Evolutionary conservation across 2,329 filamentous ascomycete species (phyloP).

Genomic region (Pseudodiploospora longispora): DNA sequence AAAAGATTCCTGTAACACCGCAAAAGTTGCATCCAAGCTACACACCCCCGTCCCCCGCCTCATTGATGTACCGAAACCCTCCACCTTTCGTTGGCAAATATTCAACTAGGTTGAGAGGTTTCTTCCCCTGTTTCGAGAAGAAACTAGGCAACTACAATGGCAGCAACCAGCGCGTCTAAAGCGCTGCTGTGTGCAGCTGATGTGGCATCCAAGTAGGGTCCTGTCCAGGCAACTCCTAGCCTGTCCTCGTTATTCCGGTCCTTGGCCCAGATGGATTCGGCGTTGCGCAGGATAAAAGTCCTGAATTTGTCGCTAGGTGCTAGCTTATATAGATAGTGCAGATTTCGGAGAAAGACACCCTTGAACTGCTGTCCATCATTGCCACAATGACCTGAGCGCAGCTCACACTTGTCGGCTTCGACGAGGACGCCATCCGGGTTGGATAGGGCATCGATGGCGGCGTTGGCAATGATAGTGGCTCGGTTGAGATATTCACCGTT

Average conservation of each 20-base stretch:
- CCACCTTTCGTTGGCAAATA: too few relatives aligned
- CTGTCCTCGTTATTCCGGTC: constrained; percentile 41
- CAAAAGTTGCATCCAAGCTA: too few relatives aligned
- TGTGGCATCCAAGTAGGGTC: constrained; percentile 43
- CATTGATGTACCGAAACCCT: too few relatives aligned
- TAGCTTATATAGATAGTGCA: constrained; percentile 47
- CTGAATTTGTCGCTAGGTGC: constrained; percentile 42
- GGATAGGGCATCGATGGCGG: constrained; percentile 38
- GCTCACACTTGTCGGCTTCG: constrained; percentile 28
- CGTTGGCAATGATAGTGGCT: constrained; percentile 42
- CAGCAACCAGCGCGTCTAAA: constrained; percentile 59
- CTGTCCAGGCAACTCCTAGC: constrained; percentile 58
- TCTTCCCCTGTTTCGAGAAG: too few relatives aligned
- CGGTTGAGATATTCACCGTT: constrained; percentile 32
- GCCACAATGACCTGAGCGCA: constrained; percentile 28
- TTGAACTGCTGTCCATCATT: constrained; percentile 59
- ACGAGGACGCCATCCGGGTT: constrained; percentile 38
- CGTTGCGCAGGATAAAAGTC: constrained; percentile 51
- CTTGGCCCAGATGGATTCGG: constrained; percentile 56
- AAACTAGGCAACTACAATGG: constrained; percentile 31
- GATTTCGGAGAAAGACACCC: constrained; percentile 59
- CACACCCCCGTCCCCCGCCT: too few relatives aligned
- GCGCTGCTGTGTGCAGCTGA: constrained; percentile 57
- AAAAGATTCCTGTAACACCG: too few relatives aligned
- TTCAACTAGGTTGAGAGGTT: too few relatives aligned